Percentiles rank a stretch among this genome's conserved stretches.
phyloP scores from a whole-genome alignment of 2,329 filamentous ascomycete genomes.

The Paecilomyces sp. region DNA sequence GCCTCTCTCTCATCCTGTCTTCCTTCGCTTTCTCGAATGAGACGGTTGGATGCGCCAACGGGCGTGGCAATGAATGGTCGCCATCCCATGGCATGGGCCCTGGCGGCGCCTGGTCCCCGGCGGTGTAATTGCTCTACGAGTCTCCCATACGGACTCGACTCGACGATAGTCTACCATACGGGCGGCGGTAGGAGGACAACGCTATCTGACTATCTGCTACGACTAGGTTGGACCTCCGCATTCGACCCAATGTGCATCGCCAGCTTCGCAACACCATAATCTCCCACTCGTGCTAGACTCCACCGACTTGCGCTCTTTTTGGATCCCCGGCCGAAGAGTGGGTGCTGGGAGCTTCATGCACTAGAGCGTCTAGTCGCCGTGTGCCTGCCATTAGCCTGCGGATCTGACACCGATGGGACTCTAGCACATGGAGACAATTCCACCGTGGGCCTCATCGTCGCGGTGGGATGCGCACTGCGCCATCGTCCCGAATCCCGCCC shows the following conservation, averaged over 20 bases:
- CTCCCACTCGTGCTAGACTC: constrained; percentile 17
- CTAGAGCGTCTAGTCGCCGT: not conserved
- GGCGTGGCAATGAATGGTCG: not conserved
- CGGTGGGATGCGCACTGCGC: not conserved
- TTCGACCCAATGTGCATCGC: not conserved
- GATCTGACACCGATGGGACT: not conserved
- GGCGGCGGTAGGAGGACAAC: not conserved
- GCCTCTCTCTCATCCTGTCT: not conserved
- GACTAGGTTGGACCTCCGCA: constrained; percentile 2
- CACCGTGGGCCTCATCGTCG: not conserved
- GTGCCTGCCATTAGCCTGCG: not conserved
- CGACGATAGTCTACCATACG: too few species aligned
- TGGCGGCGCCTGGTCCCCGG: not conserved
- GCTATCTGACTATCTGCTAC: not conserved
- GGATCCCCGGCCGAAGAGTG: constrained; percentile 14
- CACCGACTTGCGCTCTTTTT: constrained; percentile 16
- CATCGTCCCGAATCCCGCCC: constrained; percentile 12
- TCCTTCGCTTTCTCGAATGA: not conserved
- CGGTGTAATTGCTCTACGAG: not conserved
- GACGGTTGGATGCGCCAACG: not conserved
- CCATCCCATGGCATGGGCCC: not conserved
- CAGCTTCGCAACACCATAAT: not conserved
- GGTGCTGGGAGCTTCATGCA: constrained; percentile 1
- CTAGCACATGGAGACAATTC: not conserved
- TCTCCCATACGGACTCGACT: too few species aligned